phyloP scores from a whole-genome alignment of 495 filamentous ascomycete species.

The Trichoderma asperelloides region DNA sequence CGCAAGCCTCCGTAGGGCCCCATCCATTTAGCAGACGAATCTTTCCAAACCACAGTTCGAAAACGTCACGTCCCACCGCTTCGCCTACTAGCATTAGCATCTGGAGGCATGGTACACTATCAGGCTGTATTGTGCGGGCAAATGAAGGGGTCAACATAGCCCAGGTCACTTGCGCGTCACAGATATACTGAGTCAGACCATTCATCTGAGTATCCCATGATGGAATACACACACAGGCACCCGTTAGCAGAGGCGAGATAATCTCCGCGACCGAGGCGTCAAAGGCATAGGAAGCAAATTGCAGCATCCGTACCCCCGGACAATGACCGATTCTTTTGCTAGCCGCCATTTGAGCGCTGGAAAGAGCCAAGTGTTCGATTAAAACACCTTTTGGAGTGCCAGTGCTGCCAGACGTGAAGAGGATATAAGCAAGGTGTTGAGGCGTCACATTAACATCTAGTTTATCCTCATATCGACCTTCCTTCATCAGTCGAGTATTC shows the following conservation, averaged over 20 bases:
- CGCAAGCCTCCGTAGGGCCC: slow-evolving; percentile 1
- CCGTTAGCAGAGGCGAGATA: not conserved
- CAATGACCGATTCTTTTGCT: slow-evolving; percentile 43
- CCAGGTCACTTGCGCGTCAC: slow-evolving; percentile 5
- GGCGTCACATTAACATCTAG: not conserved
- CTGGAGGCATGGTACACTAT: slow-evolving; percentile 14
- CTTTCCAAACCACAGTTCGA: slow-evolving; percentile 5
- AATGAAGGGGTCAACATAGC: slow-evolving; percentile 10
- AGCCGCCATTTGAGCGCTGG: slow-evolving; percentile 12
- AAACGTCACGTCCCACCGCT: slow-evolving; percentile 10
- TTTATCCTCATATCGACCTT: no score
- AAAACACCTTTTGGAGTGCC: slow-evolving; percentile 24
- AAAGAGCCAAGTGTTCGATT: slow-evolving; percentile 23
- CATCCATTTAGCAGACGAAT: slow-evolving; percentile 13
- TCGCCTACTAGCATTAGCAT: slow-evolving; percentile 17
- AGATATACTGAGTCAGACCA: slow-evolving; percentile 13
- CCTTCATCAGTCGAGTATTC: not conserved
- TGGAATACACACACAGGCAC: slow-evolving; percentile 6
- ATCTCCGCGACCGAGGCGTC: not conserved
- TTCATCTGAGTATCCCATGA: not conserved
- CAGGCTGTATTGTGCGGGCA: slow-evolving; percentile 13
- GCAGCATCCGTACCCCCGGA: slow-evolving; percentile 28
- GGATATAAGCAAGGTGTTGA: slow-evolving; percentile 31
- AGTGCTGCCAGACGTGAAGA: slow-evolving; percentile 35
- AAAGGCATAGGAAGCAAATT: slow-evolving; percentile 38